A percentile compares a stretch with the other conserved stretches of the same genome.
These are phyloP conservation scores for Nitzschia palea DNA, from an alignment of 108 stramenopile genomes.

Conservation along the genomic window DNA sequence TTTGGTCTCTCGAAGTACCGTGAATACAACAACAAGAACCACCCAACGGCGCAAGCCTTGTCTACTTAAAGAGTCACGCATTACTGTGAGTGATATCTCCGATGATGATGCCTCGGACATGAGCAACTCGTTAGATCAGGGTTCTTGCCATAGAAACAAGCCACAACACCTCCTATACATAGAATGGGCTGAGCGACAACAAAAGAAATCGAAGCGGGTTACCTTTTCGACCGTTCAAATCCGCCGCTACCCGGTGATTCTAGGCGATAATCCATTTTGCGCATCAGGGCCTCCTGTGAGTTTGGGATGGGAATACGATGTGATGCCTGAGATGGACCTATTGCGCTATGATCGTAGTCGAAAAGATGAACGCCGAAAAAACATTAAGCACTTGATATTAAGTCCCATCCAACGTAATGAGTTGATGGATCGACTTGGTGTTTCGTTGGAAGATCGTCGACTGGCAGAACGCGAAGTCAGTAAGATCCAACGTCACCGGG, in stretches of 20 bases:
- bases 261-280: conserved; percentile 49
- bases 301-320: conserved; percentile 42
- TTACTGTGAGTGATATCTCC: no score
- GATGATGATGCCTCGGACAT: no score
- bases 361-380: background rate
- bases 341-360: conserved; percentile 35
- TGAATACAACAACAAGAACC: no score
- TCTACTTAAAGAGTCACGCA: no score
- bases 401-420: background rate
- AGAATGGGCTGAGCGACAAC: background rate
- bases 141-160: no score
- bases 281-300: conserved; percentile 40
- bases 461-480: conserved; percentile 1
- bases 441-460: background rate
- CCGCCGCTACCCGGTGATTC: conserved; percentile 39
- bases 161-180: no score
- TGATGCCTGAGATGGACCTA: conserved; percentile 10
- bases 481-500: background rate
- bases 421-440: background rate
- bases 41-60: no score
- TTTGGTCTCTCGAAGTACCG: no score
- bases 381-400: background rate
- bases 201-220: background rate
- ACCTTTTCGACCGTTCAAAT: conserved; percentile 28
- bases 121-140: no score